Conservation (phyloP, 2,329 filamentous ascomycete genomes). For the Hypomyces perniciosus region DNA sequence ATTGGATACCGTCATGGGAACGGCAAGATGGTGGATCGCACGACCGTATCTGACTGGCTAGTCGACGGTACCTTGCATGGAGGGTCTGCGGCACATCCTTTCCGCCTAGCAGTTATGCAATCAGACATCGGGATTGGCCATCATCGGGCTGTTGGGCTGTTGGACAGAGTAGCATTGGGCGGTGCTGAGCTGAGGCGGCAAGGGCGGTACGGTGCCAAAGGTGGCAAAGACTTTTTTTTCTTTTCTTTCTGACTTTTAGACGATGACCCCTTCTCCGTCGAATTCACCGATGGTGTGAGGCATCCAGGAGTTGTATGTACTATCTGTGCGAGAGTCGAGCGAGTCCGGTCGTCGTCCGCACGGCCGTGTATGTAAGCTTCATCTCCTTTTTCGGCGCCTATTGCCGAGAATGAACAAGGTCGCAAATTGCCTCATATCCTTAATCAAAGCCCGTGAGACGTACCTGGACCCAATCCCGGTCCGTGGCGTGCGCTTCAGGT, state of each 20-base stretch:
- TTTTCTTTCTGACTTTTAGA: neutral
- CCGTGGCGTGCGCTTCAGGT: conserved; percentile 7
- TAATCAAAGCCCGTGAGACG: neutral
- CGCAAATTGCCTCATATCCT: conserved; percentile 6
- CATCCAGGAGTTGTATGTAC: neutral
- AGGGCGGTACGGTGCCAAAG: conserved; percentile 1
- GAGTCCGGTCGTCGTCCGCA: neutral
- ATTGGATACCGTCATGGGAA: conserved; percentile 14
- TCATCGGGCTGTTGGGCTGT: neutral
- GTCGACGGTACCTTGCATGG: conserved; percentile 16
- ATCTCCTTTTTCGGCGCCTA: neutral
- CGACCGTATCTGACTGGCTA: conserved; percentile 14
- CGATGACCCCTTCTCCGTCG: no score
- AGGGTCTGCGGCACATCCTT: conserved; percentile 9
- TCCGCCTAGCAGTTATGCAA: conserved; percentile 10
- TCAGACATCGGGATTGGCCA: conserved; percentile 10
- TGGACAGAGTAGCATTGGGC: neutral
- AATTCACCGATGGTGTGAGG: no score
- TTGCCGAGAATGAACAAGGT: conserved; percentile 1
- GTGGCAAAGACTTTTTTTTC: conserved; percentile 2
- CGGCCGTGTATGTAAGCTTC: no score
- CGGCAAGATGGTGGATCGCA: conserved; percentile 12
- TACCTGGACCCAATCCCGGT: neutral
- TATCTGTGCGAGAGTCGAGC: neutral
- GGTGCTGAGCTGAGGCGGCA: conserved; percentile 7